Conservation (phyloP, 2,329 filamentous ascomycete species). For the Dothideomycetes sp. region DNA sequence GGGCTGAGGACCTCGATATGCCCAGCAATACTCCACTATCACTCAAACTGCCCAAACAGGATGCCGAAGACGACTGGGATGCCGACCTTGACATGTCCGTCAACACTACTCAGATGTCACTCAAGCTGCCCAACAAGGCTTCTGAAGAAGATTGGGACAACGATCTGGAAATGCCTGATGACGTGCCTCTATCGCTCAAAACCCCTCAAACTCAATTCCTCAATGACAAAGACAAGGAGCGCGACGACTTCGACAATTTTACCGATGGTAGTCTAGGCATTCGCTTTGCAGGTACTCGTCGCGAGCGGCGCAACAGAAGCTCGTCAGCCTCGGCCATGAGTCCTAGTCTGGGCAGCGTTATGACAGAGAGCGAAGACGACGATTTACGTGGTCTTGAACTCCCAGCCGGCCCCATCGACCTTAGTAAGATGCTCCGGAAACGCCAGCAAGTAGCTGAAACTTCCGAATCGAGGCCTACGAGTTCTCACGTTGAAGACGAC, state of each 20-base stretch:
- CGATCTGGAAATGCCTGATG: conserved; percentile 38
- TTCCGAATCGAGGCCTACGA: conserved; percentile 27
- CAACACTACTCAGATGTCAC: too few species aligned
- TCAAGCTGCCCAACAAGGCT: conserved; percentile 1
- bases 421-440: conserved; percentile 67
- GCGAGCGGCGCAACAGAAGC: conserved; percentile 71
- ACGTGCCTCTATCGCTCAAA: conserved; percentile 35
- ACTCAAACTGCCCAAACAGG: conserved; percentile 34
- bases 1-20: conserved; percentile 43
- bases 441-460: conserved; percentile 45
- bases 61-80: conserved; percentile 39
- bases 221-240: too few species aligned
- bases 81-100: too few species aligned
- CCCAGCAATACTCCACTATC: conserved; percentile 32
- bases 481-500: conserved; percentile 27
- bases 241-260: conserved; percentile 82
- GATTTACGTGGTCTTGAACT: conserved; percentile 81
- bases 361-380: conserved; percentile 89
- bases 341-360: conserved; percentile 83
- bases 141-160: conserved; percentile 36
- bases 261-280: conserved; percentile 89
- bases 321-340: conserved; percentile 68
- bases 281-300: conserved; percentile 74
- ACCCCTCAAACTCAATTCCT: too few species aligned
- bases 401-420: conserved; percentile 73